Conservation (phyloP, 805 yeast genomes). For the Myxozyma mucilagina region DNA sequence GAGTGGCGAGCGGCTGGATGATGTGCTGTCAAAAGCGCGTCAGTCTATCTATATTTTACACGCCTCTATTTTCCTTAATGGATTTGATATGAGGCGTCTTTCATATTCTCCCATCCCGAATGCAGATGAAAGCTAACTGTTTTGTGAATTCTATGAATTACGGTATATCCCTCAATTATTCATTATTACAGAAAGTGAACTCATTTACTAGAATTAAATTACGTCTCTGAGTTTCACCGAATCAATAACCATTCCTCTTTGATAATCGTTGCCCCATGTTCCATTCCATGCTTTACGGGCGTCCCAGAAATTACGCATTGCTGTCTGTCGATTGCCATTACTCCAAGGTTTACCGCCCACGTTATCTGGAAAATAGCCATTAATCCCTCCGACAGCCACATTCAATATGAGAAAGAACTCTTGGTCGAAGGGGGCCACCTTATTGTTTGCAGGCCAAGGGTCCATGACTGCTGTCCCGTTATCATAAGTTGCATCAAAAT, state of each 20-base stretch:
- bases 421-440: constrained; percentile 27
- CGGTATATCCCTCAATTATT: too few relatives aligned
- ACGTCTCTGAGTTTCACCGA: constrained; percentile 7
- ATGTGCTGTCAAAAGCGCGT: too few relatives aligned
- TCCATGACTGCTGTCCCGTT: constrained; percentile 20
- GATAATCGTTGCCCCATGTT: constrained; percentile 22
- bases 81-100: too few relatives aligned
- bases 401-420: constrained; percentile 25
- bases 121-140: too few relatives aligned
- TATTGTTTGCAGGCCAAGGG: constrained; percentile 22
- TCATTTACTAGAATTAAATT: too few relatives aligned
- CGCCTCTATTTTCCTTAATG: too few relatives aligned
- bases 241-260: constrained; percentile 24
- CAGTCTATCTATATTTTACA: too few relatives aligned
- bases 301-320: constrained; percentile 23
- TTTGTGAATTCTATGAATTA: too few relatives aligned
- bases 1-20: too few relatives aligned
- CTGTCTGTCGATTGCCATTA: constrained; percentile 21
- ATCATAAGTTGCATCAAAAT: constrained; percentile 14
- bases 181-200: too few relatives aligned
- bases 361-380: constrained; percentile 24
- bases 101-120: too few relatives aligned
- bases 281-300: constrained; percentile 9
- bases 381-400: constrained; percentile 30
- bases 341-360: constrained; percentile 27